A percentile compares a stretch with the other conserved stretches of the same genome.
Evolutionary conservation across 2,329 filamentous ascomycete genomes (phyloP).

Genomic region (Trichoderma sp.): DNA sequence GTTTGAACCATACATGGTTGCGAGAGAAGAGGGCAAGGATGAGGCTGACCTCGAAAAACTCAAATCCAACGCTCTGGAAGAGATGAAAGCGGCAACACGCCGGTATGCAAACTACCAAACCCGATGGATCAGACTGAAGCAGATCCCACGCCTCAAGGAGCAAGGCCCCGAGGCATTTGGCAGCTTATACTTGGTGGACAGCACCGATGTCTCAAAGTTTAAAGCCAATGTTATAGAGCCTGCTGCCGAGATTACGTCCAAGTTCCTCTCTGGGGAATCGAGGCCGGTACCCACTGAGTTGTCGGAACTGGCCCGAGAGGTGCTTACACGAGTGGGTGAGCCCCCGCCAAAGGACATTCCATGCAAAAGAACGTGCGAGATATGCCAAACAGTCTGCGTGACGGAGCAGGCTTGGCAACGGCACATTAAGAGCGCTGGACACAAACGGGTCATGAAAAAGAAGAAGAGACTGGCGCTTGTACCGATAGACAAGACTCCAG

Average conservation of each 20-base stretch:
- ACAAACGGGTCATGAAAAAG: slow-evolving; percentile 35
- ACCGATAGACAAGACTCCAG: slow-evolving; percentile 26
- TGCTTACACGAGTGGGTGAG: slow-evolving; percentile 51
- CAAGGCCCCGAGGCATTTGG: slow-evolving; percentile 49
- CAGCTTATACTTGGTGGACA: slow-evolving; percentile 76
- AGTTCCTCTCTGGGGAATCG: slow-evolving; percentile 58
- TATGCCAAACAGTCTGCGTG: slow-evolving; percentile 64
- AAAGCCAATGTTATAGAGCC: slow-evolving; percentile 60
- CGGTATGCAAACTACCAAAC: slow-evolving; percentile 85
- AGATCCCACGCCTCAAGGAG: slow-evolving; percentile 65
- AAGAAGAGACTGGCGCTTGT: slow-evolving; percentile 40
- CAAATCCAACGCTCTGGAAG: slow-evolving; percentile 61
- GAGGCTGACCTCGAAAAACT: slow-evolving; percentile 50
- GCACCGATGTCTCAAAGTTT: slow-evolving; percentile 66
- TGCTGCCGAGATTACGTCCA: slow-evolving; percentile 58
- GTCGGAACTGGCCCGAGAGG: slow-evolving; percentile 48
- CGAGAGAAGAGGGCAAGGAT: slow-evolving; percentile 34
- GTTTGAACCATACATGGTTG: slow-evolving; percentile 68
- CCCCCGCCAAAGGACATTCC: slow-evolving; percentile 52
- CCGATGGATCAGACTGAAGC: slow-evolving; percentile 82
- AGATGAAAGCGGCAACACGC: slow-evolving; percentile 77
- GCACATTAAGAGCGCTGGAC: slow-evolving; percentile 38
- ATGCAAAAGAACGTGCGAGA: slow-evolving; percentile 63
- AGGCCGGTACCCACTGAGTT: slow-evolving; percentile 52
- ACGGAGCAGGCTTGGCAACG: slow-evolving; percentile 50